phyloP scores from a whole-genome alignment of 2,329 filamentous ascomycete species.

The Epichloe sp. region DNA sequence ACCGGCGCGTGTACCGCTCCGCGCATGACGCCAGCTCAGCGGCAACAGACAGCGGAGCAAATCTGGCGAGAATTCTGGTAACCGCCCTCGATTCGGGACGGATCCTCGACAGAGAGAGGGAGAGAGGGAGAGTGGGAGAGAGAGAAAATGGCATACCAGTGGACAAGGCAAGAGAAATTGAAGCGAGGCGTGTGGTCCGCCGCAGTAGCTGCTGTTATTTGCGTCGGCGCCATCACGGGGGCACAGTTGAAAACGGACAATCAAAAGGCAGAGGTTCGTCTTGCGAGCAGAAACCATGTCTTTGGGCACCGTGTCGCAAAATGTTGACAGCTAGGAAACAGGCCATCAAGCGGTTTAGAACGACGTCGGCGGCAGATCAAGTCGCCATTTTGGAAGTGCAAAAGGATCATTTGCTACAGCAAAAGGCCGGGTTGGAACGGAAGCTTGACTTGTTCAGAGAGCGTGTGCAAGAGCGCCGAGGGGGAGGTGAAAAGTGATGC shows the following conservation, averaged over 20 bases:
- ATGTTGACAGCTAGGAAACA: constrained; percentile 7
- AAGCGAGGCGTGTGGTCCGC: constrained; percentile 25
- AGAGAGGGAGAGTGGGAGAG: neutral
- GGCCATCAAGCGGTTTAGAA: constrained; percentile 25
- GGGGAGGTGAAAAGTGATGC: constrained; percentile 11
- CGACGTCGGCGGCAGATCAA: constrained; percentile 28
- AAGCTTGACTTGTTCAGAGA: constrained; percentile 29
- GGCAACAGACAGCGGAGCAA: constrained; percentile 11
- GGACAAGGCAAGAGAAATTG: constrained; percentile 21
- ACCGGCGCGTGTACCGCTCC: constrained; percentile 1
- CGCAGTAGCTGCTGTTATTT: constrained; percentile 32
- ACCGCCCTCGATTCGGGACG: neutral
- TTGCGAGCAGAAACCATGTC: neutral
- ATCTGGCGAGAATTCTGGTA: constrained; percentile 17
- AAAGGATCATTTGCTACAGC: constrained; percentile 23
- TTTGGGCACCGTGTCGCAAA: neutral
- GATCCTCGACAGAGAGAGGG: neutral
- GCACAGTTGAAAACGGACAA: constrained; percentile 35
- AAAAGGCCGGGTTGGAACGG: constrained; percentile 26
- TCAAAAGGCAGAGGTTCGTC: constrained; percentile 29
- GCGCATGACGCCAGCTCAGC: constrained; percentile 11
- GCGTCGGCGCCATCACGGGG: constrained; percentile 34
- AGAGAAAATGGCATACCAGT: constrained; percentile 5
- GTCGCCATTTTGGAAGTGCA: constrained; percentile 31
- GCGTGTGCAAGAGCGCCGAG: constrained; percentile 25